Base-by-base conservation (phyloP, 1,284 basidiomycete genomes). In the Malassezia arunalokei region DNA sequence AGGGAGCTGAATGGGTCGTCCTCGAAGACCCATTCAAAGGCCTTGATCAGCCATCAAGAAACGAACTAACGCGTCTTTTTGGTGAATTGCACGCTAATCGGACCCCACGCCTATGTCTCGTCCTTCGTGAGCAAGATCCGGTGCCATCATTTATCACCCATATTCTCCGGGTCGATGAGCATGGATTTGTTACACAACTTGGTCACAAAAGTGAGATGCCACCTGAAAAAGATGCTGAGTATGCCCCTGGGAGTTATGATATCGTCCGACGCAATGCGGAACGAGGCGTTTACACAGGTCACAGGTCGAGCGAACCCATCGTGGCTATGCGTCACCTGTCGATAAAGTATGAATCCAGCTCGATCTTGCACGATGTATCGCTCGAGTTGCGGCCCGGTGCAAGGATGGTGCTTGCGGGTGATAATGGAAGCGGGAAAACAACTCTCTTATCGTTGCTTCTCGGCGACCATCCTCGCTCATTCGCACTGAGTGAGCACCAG, bases 401-500 rank as follows among this genome's bases (percentile, higher is more conserved):
- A 3, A 50, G 63, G 3, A 51, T 62, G 40, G 51, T 68, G 1
- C 56, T 69, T 5, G 59, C 56, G 31, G 87, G 70, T 14, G 65
- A 65, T 40, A 73, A 71, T 43, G 70, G 70, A 4, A 88, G 87
- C 0, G 92, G 92, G 1, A 98, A 98, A 76, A 92, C 91, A 0
- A 96, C 92, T 0, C 81, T 96, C 1, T 78, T 95, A n/a, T 84
- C 91, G 4, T 75, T 96, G 31, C 76, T 98, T 35, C 87, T 89
- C 0, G 92, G 92, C 24, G 88, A 92, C 65, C 92, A 96, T 73
- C 91, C 92, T 0, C 87, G 87, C 58, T 92, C 90, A 0, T 96
- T 84, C 75, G 74, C 76, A 75, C 76, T 82, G 47, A 73, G 75
- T 0, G 43, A 73, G 2, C 17, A 32, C 8, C 51, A 56, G 12